Evolutionary conservation across 495 filamentous ascomycete genomes (phyloP).

Genomic region (Evernia prunastri): DNA sequence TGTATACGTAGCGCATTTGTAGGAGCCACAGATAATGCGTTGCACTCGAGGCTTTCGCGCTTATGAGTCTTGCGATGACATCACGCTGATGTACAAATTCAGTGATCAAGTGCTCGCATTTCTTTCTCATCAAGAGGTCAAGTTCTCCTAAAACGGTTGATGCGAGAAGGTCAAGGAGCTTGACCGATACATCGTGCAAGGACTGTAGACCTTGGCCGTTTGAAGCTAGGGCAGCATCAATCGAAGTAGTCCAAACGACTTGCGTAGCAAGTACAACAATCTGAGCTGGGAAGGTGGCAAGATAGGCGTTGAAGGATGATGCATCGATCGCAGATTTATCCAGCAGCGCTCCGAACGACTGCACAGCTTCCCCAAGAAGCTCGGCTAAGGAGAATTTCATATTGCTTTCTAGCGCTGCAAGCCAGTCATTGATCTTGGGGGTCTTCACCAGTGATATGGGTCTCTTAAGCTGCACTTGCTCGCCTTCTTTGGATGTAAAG

Average conservation of each 20-base stretch:
- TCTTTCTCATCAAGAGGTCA: constrained; percentile 79
- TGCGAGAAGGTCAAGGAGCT: constrained; percentile 74
- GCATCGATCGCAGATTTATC: constrained; percentile 56
- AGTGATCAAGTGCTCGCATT: constrained; percentile 97
- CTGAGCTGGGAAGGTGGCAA: constrained; percentile 79
- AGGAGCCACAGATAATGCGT: constrained; percentile 88
- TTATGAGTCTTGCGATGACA: constrained; percentile 73
- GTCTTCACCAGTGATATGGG: constrained; percentile 88
- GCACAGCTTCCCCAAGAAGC: constrained; percentile 73
- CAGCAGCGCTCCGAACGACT: constrained; percentile 60
- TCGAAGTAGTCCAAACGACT: constrained; percentile 81
- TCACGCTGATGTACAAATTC: constrained; percentile 98
- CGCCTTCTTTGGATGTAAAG: constrained; percentile 92
- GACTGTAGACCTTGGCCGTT: constrained; percentile 60
- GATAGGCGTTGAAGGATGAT: constrained; percentile 64
- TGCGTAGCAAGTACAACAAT: constrained; percentile 96
- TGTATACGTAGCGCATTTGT: constrained; percentile 96
- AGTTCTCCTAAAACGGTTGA: constrained; percentile 85
- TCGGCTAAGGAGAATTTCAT: constrained; percentile 95
- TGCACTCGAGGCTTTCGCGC: constrained; percentile 64
- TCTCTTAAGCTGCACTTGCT: constrained; percentile 78
- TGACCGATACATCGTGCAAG: constrained; percentile 69
- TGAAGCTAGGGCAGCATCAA: constrained; percentile 64
- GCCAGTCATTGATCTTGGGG: constrained; percentile 96
- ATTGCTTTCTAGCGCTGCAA: constrained; percentile 78